Evolutionary conservation across 139 green algal genomes (phyloP).

Genomic region (Closterium sp.): DNA sequence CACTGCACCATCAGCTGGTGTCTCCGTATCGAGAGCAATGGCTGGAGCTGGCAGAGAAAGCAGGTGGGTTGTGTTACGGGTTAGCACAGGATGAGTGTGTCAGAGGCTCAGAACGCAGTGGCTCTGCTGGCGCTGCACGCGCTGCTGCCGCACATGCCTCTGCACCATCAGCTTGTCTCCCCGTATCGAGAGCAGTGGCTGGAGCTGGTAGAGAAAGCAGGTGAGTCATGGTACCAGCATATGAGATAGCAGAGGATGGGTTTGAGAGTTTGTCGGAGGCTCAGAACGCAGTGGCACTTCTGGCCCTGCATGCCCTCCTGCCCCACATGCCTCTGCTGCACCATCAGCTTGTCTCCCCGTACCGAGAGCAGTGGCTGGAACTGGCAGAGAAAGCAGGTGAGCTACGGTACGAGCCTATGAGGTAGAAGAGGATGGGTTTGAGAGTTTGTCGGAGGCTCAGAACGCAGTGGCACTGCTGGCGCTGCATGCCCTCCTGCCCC

Average conservation of each 20-base stretch:
- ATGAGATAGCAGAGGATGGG: conserved; percentile 62
- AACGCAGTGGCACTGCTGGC: conserved; percentile 75
- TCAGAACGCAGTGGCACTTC: too few species aligned
- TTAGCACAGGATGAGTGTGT: too few species aligned
- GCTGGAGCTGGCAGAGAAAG: too few species aligned
- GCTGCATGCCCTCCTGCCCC: conserved; percentile 60
- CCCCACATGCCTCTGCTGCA: too few species aligned
- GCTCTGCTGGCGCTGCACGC: too few species aligned
- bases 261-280: conserved; percentile 2
- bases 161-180: conserved; percentile 3
- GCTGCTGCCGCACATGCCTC: too few species aligned
- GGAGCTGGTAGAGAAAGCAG: conserved; percentile 22
- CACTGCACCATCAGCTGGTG: too few species aligned
- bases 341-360: conserved; percentile 22
- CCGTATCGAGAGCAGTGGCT: conserved; percentile 52
- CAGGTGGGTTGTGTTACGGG: too few species aligned
- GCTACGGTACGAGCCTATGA: conserved; percentile 9
- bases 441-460: conserved; percentile 71
- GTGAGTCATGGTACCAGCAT: conserved; percentile 52
- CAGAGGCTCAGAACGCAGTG: too few species aligned
- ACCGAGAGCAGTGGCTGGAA: conserved; percentile 47
- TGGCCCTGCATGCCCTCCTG: conserved; percentile 62
- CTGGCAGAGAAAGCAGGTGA: conserved; percentile 51
- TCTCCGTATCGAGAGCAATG: too few species aligned
- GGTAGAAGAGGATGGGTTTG: conserved; percentile 42